These are phyloP conservation scores for Selaginella moellendorffii DNA, from an alignment of 75 land plant species.

Conservation along the genomic window DNA sequence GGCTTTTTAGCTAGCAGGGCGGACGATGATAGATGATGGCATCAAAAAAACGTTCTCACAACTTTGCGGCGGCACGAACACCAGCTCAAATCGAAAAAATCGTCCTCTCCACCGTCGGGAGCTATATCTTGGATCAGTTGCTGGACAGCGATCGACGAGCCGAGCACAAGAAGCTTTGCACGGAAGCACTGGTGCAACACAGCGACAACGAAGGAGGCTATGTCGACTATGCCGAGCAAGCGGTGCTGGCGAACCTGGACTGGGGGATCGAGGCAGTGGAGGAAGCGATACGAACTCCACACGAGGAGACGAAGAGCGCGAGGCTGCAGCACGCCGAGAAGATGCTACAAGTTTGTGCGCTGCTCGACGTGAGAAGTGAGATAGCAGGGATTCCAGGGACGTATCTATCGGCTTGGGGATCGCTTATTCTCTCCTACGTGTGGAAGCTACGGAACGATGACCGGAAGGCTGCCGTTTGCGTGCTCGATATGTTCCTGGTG, in stretches of 20 bases:
- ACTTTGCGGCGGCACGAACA: too few species aligned
- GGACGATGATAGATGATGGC: too few species aligned
- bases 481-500: slow-evolving; percentile 43
- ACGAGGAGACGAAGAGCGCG: slow-evolving; percentile 40
- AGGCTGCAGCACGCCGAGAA: slow-evolving; percentile 49
- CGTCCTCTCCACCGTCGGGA: background rate
- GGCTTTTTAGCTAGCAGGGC: too few species aligned
- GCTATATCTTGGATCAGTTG: background rate
- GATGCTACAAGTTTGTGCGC: slow-evolving; percentile 48
- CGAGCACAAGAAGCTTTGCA: slow-evolving; percentile 40
- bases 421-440: slow-evolving; percentile 36
- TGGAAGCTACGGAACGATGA: slow-evolving; percentile 35
- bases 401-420: slow-evolving; percentile 55
- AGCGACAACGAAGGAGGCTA: slow-evolving; percentile 9
- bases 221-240: slow-evolving; percentile 30
- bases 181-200: slow-evolving; percentile 35
- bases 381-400: slow-evolving; percentile 49
- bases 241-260: slow-evolving; percentile 40
- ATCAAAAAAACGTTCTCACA: too few species aligned
- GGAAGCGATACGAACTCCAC: slow-evolving; percentile 36
- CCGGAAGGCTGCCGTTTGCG: slow-evolving; percentile 30
- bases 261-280: slow-evolving; percentile 48
- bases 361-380: slow-evolving; percentile 33
- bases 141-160: slow-evolving; percentile 20
- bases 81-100: too few species aligned